These are phyloP conservation scores for Monilinia fructicola DNA, from an alignment of 2,329 filamentous ascomycete genomes.

Conservation along the genomic window DNA sequence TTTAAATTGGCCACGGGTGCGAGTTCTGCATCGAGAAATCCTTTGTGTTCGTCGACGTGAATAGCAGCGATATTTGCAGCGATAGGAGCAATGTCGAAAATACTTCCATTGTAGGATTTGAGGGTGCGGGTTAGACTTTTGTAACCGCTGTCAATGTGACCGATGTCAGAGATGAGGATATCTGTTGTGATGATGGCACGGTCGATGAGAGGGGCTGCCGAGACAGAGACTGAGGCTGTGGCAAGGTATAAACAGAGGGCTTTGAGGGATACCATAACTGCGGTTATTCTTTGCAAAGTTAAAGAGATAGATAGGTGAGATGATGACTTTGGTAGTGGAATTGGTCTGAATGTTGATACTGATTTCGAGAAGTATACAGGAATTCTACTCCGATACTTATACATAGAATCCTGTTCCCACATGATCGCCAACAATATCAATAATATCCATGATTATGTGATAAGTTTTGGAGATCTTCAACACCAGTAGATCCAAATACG, in stretches of 20 bases:
- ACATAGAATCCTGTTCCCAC: not conserved
- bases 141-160: not conserved
- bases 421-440: not conserved
- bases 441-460: too few species aligned
- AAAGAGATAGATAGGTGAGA: not conserved
- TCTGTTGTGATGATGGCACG: not conserved
- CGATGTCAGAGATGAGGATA: constrained; percentile 3
- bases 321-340: not conserved
- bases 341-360: not conserved
- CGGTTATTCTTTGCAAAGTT: not conserved
- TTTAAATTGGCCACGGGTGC: too few species aligned
- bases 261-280: constrained; percentile 11
- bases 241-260: not conserved
- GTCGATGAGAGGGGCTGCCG: not conserved
- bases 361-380: not conserved
- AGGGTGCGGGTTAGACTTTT: not conserved
- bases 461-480: not conserved
- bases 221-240: not conserved
- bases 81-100: not conserved
- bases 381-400: not conserved
- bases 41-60: not conserved
- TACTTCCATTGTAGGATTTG: too few species aligned
- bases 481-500: not conserved
- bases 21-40: not conserved
- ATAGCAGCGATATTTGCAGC: not conserved